phyloP scores from a whole-genome alignment of 805 yeast species.

The Sungouiozyma intestinalis region DNA sequence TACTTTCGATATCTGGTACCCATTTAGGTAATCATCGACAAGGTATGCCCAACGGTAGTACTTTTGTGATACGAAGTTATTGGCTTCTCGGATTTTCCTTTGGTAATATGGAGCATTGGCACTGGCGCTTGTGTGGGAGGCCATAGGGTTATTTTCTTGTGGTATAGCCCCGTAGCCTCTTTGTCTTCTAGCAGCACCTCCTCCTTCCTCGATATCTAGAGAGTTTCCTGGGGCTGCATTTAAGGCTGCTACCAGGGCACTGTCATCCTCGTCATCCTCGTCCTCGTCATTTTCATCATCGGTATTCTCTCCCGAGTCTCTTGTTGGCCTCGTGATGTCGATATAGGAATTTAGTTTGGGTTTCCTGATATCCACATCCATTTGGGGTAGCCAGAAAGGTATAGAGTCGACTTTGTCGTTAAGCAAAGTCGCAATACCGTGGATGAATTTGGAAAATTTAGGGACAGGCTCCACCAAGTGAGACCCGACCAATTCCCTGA shows the following conservation, averaged over 20 bases:
- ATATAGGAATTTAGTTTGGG: slow-evolving; percentile 46
- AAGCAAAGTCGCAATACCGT: slow-evolving; percentile 86
- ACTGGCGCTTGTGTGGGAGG: slow-evolving; percentile 5
- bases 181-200: slow-evolving; percentile 25
- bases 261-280: slow-evolving; percentile 29
- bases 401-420: slow-evolving; percentile 74
- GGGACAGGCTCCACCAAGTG: slow-evolving; percentile 98
- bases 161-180: slow-evolving; percentile 38
- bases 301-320: slow-evolving; percentile 15
- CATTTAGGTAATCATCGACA: slow-evolving; percentile 40
- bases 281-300: slow-evolving; percentile 28
- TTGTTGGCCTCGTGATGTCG: slow-evolving; percentile 29
- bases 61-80: slow-evolving; percentile 11
- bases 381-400: slow-evolving; percentile 97
- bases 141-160: slow-evolving; percentile 2
- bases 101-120: slow-evolving; percentile 27
- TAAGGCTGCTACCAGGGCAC: slow-evolving; percentile 22
- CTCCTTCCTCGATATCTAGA: slow-evolving; percentile 61
- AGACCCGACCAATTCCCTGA: slow-evolving; percentile 77
- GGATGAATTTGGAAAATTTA: slow-evolving; percentile 93
- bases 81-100: slow-evolving; percentile 14
- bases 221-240: slow-evolving; percentile 40
- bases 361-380: slow-evolving; percentile 90
- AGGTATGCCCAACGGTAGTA: slow-evolving; percentile 15
- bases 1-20: slow-evolving; percentile 42